Evolutionary conservation across 2,329 filamentous ascomycete genomes (phyloP).

Genomic region (Cladophialophora immunda): DNA sequence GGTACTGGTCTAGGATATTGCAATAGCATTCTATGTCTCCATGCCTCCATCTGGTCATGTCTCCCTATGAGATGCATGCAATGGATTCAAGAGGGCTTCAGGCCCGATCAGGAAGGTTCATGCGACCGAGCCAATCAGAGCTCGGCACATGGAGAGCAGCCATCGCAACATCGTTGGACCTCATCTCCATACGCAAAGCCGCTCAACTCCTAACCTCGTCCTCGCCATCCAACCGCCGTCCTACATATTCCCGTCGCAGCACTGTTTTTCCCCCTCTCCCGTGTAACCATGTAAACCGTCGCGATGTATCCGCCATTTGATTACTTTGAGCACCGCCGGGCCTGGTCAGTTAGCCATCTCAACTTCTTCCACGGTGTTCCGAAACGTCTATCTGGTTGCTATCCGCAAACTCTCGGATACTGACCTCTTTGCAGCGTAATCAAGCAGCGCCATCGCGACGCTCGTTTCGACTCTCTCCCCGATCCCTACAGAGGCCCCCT

Average conservation of each 20-base stretch:
- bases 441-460: conserved; percentile 79
- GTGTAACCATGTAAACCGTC: conserved; percentile 29
- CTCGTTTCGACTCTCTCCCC: conserved; percentile 73
- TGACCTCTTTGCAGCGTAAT: conserved; percentile 64
- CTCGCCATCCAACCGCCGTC: background rate
- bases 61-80: too few relatives aligned
- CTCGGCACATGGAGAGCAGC: background rate
- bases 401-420: conserved; percentile 1
- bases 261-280: background rate
- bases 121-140: background rate
- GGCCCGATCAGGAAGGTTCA: background rate
- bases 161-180: background rate
- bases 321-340: conserved; percentile 75
- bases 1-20: background rate
- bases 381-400: background rate
- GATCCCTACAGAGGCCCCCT: conserved; percentile 72
- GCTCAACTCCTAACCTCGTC: conserved; percentile 4
- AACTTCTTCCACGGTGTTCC: background rate
- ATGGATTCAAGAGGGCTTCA: background rate
- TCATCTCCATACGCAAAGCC: background rate
- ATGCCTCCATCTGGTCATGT: too few relatives aligned
- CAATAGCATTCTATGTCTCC: background rate
- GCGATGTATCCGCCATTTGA: conserved; percentile 64
- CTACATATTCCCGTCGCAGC: conserved; percentile 1
- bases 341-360: conserved; percentile 65